phyloP scores from a whole-genome alignment of 352 stramenopile genomes.

The Phytophthora europaea region DNA sequence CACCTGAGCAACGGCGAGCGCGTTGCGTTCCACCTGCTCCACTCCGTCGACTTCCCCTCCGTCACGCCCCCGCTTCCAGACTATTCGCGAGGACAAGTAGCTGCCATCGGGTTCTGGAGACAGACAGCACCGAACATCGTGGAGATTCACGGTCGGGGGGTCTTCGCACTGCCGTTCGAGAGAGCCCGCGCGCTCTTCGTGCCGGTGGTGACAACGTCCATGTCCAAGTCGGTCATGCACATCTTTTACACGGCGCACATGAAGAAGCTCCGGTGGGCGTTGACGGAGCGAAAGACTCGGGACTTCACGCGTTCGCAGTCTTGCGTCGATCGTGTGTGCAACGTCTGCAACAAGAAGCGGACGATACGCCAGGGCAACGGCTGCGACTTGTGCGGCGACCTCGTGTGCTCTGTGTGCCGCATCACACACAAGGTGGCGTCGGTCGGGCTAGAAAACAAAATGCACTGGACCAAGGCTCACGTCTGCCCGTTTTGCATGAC shows the following conservation, averaged over 20 bases:
- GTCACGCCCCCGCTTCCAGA: constrained; percentile 28
- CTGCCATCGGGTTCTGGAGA: constrained; percentile 38
- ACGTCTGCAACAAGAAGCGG: constrained; percentile 31
- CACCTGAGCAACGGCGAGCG: constrained; percentile 30
- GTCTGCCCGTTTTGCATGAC: constrained; percentile 44
- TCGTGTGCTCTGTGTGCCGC: constrained; percentile 42
- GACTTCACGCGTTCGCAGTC: constrained; percentile 7
- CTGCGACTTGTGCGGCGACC: constrained; percentile 39
- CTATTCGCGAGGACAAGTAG: constrained; percentile 34
- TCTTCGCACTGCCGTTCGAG: constrained; percentile 34
- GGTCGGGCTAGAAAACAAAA: constrained; percentile 41
- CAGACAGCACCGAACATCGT: constrained; percentile 26
- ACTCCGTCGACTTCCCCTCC: constrained; percentile 38
- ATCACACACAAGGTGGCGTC: constrained; percentile 45
- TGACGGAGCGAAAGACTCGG: constrained; percentile 24
- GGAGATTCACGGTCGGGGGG: constrained; percentile 29
- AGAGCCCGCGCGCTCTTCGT: constrained; percentile 28
- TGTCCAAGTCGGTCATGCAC: constrained; percentile 41
- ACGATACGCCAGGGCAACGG: constrained; percentile 25
- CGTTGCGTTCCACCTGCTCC: constrained; percentile 39
- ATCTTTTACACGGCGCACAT: constrained; percentile 30
- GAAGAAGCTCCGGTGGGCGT: constrained; percentile 35
- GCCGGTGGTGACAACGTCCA: constrained; percentile 25
- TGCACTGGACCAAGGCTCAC: constrained; percentile 34
- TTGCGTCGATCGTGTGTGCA: constrained; percentile 14